Percentiles rank a stretch among this genome's conserved stretches.
Evolutionary conservation across 352 stramenopile species (phyloP).

Genomic region (Pythium grandisporangium): DNA sequence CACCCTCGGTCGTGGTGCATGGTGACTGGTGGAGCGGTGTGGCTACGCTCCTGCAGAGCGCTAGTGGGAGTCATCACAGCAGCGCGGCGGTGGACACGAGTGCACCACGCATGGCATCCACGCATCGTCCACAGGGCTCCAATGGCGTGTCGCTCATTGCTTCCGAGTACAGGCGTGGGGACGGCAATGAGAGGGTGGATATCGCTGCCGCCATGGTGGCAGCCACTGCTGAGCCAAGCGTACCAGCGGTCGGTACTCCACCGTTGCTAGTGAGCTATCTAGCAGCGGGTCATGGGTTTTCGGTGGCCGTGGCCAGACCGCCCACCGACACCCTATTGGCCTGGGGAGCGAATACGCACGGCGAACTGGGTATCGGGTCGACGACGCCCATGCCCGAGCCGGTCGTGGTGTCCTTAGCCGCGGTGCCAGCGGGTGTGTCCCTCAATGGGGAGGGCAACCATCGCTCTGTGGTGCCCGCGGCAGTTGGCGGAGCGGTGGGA

Average conservation of each 20-base stretch:
- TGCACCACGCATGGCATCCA: constrained; percentile 6
- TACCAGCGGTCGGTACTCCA: constrained; percentile 1
- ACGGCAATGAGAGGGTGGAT: too few relatives aligned
- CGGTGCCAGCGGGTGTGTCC: constrained; percentile 13
- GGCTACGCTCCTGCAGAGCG: constrained; percentile 30
- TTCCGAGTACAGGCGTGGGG: too few relatives aligned
- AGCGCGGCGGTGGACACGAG: constrained; percentile 18
- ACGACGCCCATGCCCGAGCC: constrained; percentile 24
- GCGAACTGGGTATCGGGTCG: constrained; percentile 48
- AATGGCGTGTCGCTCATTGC: too few relatives aligned
- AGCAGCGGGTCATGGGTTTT: constrained; percentile 51
- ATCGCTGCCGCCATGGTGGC: constrained; percentile 8
- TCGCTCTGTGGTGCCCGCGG: too few relatives aligned
- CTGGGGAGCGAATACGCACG: constrained; percentile 46
- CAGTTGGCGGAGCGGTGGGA: too few relatives aligned
- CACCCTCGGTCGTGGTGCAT: constrained; percentile 41
- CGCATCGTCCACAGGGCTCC: too few relatives aligned
- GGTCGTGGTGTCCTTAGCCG: constrained; percentile 23
- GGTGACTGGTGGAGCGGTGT: constrained; percentile 22
- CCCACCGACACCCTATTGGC: constrained; percentile 32
- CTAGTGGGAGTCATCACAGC: constrained; percentile 31
- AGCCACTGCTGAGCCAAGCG: background rate
- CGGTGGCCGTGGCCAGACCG: constrained; percentile 29
- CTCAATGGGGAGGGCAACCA: constrained; percentile 26
- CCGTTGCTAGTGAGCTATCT: constrained; percentile 45